Base-by-base conservation (phyloP, 177 flowering plant species). In the Vitis hybrid region DNA sequence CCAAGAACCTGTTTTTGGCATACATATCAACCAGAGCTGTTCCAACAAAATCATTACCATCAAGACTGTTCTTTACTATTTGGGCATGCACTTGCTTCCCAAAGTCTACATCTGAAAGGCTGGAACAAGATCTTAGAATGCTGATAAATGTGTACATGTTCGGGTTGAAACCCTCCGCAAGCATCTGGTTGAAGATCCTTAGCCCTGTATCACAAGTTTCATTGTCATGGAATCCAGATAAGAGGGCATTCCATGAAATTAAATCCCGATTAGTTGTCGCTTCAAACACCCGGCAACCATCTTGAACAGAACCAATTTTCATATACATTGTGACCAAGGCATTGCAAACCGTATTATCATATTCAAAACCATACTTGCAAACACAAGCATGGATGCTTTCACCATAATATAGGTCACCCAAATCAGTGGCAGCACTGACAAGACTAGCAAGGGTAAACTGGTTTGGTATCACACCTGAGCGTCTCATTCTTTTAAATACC, bases 231-330 rank as follows among this genome's bases (percentile, higher is more conserved):
- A 69, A 73, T 63, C 85, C 91, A 34, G 84, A 77, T 50, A 86
- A 73, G 63, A 84, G 82, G 15, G 84, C 76, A 76, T 88, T 88
- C 92, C 90, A 86, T 68, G 92, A 79, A 70, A 77, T 74, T 52
- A 75, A 57, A 81, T 86, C 87, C 48, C 68, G 68, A 59, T 72
- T 29, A 2, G 11, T 61, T 81, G 85, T 82, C 48, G 66, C 49
- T 54, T 78, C 55, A 70, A 86, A 86, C 13, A 86, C 76, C 15
- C 26, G 70, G 19, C 8, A 60, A 63, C 90, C 90, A 65, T 83
- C 79, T 57, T 66, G 67, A 65, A 71, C 61, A 69, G 22, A 68
- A 31, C 84, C 79, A 72, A 55, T 66, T 67, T 78, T 80, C 86
- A 81, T 84, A 63, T 86, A 88, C 87, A 88, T 83, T 26, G 74